phyloP scores from a whole-genome alignment of 768 basidiomycete genomes.

The Auriscalpium microsporum region DNA sequence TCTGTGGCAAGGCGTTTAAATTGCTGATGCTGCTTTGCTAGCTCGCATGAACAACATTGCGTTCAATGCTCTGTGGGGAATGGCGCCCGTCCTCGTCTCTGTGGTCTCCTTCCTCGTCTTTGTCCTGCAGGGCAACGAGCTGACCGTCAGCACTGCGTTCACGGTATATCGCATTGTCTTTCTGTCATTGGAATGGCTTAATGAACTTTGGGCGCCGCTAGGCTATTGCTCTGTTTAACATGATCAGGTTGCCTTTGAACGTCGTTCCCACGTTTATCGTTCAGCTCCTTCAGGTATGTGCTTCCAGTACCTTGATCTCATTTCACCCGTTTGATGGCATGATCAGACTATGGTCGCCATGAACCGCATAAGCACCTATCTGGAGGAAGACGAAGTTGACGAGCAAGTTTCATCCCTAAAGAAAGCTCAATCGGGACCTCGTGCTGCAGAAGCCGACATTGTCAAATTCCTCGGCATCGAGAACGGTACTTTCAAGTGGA shows the following conservation, averaged over 20 bases:
- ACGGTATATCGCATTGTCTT: slow-evolving; percentile 42
- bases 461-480: slow-evolving; percentile 40
- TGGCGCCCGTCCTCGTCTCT: slow-evolving; percentile 73
- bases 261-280: slow-evolving; percentile 77
- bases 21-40: slow-evolving; percentile 15
- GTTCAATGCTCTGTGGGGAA: slow-evolving; percentile 66
- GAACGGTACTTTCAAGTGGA: slow-evolving; percentile 50
- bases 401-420: slow-evolving; percentile 54
- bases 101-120: slow-evolving; percentile 72
- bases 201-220: slow-evolving; percentile 15
- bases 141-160: slow-evolving; percentile 78
- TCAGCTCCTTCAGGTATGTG: slow-evolving; percentile 51
- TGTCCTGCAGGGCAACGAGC: slow-evolving; percentile 60
- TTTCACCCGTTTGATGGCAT: background rate
- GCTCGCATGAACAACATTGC: slow-evolving; percentile 65
- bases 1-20: no score
- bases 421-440: slow-evolving; percentile 19
- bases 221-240: slow-evolving; percentile 76
- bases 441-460: slow-evolving; percentile 13
- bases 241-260: slow-evolving; percentile 75
- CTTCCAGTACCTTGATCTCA: background rate
- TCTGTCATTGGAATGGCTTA: background rate
- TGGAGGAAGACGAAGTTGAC: slow-evolving; percentile 54
- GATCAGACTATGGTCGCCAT: slow-evolving; percentile 47
- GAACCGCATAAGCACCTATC: slow-evolving; percentile 50